These are phyloP conservation scores for Penicillium sp. DNA, from an alignment of 2,329 filamentous ascomycete genomes.

Conservation along the genomic window DNA sequence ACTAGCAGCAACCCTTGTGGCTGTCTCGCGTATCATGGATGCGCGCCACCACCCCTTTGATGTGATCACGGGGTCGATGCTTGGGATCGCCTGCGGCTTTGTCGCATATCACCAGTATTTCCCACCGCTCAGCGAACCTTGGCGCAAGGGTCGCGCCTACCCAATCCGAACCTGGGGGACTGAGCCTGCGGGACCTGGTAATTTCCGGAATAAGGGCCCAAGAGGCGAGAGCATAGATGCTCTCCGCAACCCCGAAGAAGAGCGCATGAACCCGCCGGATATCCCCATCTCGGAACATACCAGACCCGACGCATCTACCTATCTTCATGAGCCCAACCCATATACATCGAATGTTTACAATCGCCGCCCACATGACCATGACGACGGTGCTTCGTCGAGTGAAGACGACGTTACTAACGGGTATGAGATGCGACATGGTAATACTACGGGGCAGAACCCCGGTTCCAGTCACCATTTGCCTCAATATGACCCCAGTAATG, in stretches of 20 bases:
- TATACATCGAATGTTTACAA: slow-evolving; percentile 25
- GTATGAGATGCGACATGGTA: slow-evolving; percentile 39
- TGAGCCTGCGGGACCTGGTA: slow-evolving; percentile 34
- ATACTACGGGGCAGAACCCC: slow-evolving; percentile 25
- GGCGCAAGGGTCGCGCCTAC: slow-evolving; percentile 58
- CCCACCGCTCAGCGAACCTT: slow-evolving; percentile 53
- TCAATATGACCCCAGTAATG: slow-evolving; percentile 27
- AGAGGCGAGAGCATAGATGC: slow-evolving; percentile 23
- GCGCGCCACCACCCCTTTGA: slow-evolving; percentile 61
- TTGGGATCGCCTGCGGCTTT: slow-evolving; percentile 54
- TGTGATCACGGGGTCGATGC: slow-evolving; percentile 54
- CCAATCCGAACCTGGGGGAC: slow-evolving; percentile 58
- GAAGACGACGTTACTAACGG: slow-evolving; percentile 35
- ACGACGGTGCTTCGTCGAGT: slow-evolving; percentile 31
- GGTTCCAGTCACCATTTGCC: slow-evolving; percentile 15
- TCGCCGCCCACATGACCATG: slow-evolving; percentile 30
- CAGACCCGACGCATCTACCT: slow-evolving; percentile 14
- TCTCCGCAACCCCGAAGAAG: slow-evolving; percentile 34
- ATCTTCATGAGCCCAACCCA: slow-evolving; percentile 23
- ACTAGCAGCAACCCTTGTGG: slow-evolving; percentile 54
- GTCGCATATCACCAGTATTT: slow-evolving; percentile 59
- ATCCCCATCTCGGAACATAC: slow-evolving; percentile 1
- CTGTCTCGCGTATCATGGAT: slow-evolving; percentile 60
- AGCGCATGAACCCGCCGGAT: slow-evolving; percentile 16
- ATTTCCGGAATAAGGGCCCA: slow-evolving; percentile 1